Conservation (phyloP, 2,329 filamentous ascomycete species). For the Chalaropsis ovoidea region DNA sequence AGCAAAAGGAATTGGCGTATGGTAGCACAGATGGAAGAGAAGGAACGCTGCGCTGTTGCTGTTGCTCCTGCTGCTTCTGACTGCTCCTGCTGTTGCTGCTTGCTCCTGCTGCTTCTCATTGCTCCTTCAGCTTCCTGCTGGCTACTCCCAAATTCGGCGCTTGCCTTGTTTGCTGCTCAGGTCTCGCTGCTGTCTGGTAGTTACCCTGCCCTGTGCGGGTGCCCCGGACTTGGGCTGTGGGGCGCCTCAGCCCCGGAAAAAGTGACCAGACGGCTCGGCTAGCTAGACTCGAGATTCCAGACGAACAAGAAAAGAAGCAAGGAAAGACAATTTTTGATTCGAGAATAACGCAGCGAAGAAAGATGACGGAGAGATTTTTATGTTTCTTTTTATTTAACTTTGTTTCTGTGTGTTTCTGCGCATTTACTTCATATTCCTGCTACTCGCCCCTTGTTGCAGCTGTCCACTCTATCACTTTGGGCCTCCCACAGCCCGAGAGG, state of each 20-base stretch:
- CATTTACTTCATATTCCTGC: no score
- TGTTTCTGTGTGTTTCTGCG: no score
- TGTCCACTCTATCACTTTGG: no score
- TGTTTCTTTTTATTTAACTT: background rate
- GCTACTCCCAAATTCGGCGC: no score
- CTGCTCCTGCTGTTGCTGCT: background rate
- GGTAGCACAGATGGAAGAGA: constrained; percentile 13
- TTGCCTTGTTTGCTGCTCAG: background rate
- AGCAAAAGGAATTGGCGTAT: background rate
- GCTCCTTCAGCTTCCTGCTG: background rate
- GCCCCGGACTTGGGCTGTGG: constrained; percentile 3
- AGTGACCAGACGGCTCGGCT: background rate
- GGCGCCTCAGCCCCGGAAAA: background rate
- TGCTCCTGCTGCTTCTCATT: background rate
- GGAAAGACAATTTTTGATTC: background rate
- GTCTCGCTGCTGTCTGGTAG: background rate
- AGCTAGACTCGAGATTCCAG: background rate
- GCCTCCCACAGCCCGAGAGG: no score
- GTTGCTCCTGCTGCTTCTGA: background rate
- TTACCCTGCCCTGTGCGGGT: background rate
- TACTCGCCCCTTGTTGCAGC: no score
- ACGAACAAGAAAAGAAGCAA: background rate
- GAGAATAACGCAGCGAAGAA: no score
- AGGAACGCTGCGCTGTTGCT: background rate
- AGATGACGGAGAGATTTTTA: no score